Evolutionary conservation across 257 asterid genomes (phyloP), one percentile per base, ranked within the genome.

Genomic region (Eustoma russellianum): DNA sequence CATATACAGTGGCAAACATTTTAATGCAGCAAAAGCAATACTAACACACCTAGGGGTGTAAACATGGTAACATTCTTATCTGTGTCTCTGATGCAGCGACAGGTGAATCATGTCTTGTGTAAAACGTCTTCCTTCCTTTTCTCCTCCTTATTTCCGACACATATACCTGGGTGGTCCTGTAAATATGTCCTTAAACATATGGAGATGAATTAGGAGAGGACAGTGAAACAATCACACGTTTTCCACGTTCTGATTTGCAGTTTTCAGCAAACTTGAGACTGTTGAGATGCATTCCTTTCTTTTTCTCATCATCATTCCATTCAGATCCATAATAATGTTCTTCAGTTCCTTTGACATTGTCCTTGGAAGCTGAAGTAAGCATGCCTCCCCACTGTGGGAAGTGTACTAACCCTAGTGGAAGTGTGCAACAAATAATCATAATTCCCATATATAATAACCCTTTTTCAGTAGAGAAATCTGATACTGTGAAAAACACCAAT

Each of bases 211-310:
- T 68, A 1, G 75, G 77, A 0, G 81, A 72, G 0, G 0, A 72
- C 70, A 1, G 74, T 62, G 81, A 50, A 0, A 65, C 79, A 7
- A 82, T 71, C n/a, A n/a, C n/a, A 0, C 83, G 77, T 9, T 30
- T 74, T 0, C 93, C 88, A 1, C 93, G 63, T 35, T 83, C 93
- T 0, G 88, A 73, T 14, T 65, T 60, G 13, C 83, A 52, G 5
- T 83, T 83, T 17, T 83, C 85, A 0, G 93, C 93, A 44, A 83
- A 83, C 54, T 75, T 83, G 24, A 83, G 63, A 46, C 82, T 80
- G 5, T 34, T 50, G 24, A 70, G 77, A 40, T 83, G 88, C 88
- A 79, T 70, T 0, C 88, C 85, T 46, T 65, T 71, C 49, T 65
- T 59, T 50, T 61, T 69, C 17, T 73, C 79, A 8, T 70, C 79